phyloP scores from a whole-genome alignment of 2,329 filamentous ascomycete species.

The Colletotrichum sidae region DNA sequence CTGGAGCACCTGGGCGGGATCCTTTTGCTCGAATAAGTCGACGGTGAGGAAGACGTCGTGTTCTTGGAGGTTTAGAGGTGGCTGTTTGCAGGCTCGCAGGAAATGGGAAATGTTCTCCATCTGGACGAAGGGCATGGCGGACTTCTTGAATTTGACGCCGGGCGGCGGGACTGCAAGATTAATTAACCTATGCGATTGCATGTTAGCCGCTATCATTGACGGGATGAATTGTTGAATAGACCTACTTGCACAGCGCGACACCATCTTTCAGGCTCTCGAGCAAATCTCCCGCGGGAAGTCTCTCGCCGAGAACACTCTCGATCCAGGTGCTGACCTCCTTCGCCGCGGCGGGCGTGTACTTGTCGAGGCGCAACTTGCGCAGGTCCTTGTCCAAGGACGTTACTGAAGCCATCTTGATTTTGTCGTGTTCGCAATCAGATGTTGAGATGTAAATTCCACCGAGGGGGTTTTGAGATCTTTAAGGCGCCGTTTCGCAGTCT shows the following conservation, averaged over 20 bases:
- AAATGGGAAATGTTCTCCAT: constrained; percentile 99
- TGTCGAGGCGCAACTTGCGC: constrained; percentile 89
- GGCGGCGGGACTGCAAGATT: constrained; percentile 83
- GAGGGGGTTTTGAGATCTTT: background rate
- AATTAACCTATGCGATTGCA: constrained; percentile 69
- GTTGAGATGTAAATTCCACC: background rate
- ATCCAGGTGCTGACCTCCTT: constrained; percentile 90
- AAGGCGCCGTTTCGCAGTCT: constrained; percentile 10
- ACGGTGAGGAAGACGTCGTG: constrained; percentile 98
- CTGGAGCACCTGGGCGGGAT: constrained; percentile 94
- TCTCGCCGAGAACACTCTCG: constrained; percentile 81
- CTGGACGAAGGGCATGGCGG: constrained; percentile 96
- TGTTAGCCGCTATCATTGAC: constrained; percentile 39
- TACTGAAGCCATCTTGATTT: constrained; percentile 83
- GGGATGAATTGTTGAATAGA: constrained; percentile 20
- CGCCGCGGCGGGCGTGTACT: constrained; percentile 91
- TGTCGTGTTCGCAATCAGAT: constrained; percentile 4
- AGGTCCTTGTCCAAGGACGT: constrained; percentile 94
- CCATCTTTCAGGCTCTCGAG: constrained; percentile 91
- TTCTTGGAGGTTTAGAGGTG: constrained; percentile 87
- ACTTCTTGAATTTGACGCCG: constrained; percentile 89
- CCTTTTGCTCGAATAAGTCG: constrained; percentile 94
- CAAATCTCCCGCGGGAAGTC: constrained; percentile 78
- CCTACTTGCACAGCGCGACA: constrained; percentile 90
- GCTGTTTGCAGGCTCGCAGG: constrained; percentile 85